Evolutionary conservation across 2,329 filamentous ascomycete species (phyloP).

Genomic region (Fusarium sp.): DNA sequence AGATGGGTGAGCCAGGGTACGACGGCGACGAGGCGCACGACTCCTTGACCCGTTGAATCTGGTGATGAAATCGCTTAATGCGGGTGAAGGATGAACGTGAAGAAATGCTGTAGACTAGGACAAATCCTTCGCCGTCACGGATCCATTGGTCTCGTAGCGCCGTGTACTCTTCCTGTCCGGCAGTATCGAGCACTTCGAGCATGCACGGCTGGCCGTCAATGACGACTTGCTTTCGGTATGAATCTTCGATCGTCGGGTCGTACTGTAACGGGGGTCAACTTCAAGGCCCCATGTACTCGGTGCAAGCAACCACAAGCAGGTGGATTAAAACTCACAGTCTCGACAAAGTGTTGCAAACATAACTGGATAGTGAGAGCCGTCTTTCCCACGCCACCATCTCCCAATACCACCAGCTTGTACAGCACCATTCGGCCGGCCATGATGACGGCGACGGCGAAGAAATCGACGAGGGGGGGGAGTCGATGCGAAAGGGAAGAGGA

Average conservation of each 20-base stretch:
- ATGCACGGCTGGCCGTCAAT: conserved; percentile 97
- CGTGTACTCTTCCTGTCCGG: conserved; percentile 98
- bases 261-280: conserved; percentile 65
- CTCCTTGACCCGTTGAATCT: conserved; percentile 97
- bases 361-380: conserved; percentile 96
- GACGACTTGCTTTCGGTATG: conserved; percentile 88
- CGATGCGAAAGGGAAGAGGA: conserved; percentile 21
- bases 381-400: conserved; percentile 94
- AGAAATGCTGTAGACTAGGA: conserved; percentile 98
- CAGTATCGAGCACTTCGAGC: conserved; percentile 97
- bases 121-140: conserved; percentile 95
- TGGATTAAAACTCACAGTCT: conserved; percentile 73
- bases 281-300: neutral
- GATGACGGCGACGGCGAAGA: conserved; percentile 46
- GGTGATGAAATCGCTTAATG: conserved; percentile 95
- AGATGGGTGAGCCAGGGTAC: conserved; percentile 80
- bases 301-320: conserved; percentile 7
- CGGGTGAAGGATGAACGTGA: conserved; percentile 94
- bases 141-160: conserved; percentile 98
- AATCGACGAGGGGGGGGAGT: conserved; percentile 32
- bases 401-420: conserved; percentile 95
- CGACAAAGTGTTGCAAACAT: conserved; percentile 97
- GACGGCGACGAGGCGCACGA: conserved; percentile 82
- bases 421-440: conserved; percentile 96
- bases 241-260: conserved; percentile 89